Base-by-base conservation (phyloP, 1,284 basidiomycete species). In the Cryptococcus sp. region DNA sequence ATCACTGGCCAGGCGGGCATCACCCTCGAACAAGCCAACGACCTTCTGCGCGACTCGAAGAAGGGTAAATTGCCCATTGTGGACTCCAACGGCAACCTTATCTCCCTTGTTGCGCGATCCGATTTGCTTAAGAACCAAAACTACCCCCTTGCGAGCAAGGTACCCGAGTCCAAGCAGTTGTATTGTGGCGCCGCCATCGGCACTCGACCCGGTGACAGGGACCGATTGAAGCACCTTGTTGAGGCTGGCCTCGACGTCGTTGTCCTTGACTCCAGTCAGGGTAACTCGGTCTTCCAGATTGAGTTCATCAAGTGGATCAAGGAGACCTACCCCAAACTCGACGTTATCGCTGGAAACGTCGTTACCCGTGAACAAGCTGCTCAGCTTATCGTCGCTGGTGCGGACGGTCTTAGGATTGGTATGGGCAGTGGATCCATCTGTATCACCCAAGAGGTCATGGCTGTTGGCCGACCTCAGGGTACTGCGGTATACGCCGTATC, bases 381-480 rank as follows among this genome's bases (percentile, higher is more conserved):
- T 17, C 87, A 84, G 56, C 87, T 99, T 60, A 98, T 99, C 67
- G 88, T 85, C 22, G 95, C 93, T 6, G 96, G 95, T 59, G 95
- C 94, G 7, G 95, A 99, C 70, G 95, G 85, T 42, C 84, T 99
- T 11, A 89, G 93, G 49, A 85, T 99, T 46, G 96, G 95, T 54
- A 99, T 99, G 95, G 95, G 95, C 52, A 92, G 89, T 16, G 95
- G 95, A 19, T 96, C 93, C 13, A 99, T 99, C 75, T 99, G 95
- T 78, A 99, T 99, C 80, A 99, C 95, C 5, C 95, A 99, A 80
- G 95, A 99, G 78, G 91, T 99, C 71, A 99, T 98, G 91, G 95
- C 96, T n/a, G 95, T 98, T 56, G 96, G 95, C 35, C 87, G 95
- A 39, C 96, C 95, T 1, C 95, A 99, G 80, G 95, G 94, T 13